Evolutionary conservation across 176 grass and related monocot species (phyloP), one percentile per base, ranked within the genome.

Genomic region (Coix lacrymajobi): DNA sequence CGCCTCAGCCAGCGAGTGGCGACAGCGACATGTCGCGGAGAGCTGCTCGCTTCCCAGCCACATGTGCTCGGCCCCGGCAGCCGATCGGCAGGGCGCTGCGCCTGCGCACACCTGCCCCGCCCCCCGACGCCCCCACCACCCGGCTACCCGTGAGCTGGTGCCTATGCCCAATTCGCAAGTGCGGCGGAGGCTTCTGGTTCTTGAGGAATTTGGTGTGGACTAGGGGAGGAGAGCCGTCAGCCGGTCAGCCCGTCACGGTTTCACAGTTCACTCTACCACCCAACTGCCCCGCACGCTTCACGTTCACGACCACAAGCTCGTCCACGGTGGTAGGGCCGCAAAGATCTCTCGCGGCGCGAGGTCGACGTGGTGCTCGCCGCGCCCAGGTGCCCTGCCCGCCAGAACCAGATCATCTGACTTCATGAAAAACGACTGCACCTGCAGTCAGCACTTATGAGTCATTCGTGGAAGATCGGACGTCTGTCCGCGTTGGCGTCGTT

Each of bases 131-230:
- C 38, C 38, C 25, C 39, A 26, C 26, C 38, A 25, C 25, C 16
- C 45, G 45, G 66, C 51, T 37, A 61, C 51, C 26, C 17, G 54
- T 62, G 80, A 13, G 75, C 32, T 44, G 41, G 31, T 19, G 13
- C 8, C 34, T n/a, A n/a, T n/a, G n/a, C n/a, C n/a, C n/a, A n/a
- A n/a, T 20, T 76, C 4, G 11, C 66, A 10, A 60, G 36, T 26
- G 54, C 80, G 26, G 52, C 39, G 39, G 67, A 73, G 80, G 34
- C 37, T 82, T 82, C 80, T 4, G 25, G 79, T n/a, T n/a, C n/a
- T n/a, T n/a, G n/a, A n/a, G n/a, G n/a, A n/a, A 44, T 24, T 0
- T 31, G 33, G 22, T 8, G 39, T 13, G 38, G 37, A 25, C 56
- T 19, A 12, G 56, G 54, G 56, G 4, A 45, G 33, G 8, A 10